Evolutionary conservation across 371 early-diverging fungal species (phyloP), one percentile per base, ranked within the genome.

Genomic region (Mortierella sp.): DNA sequence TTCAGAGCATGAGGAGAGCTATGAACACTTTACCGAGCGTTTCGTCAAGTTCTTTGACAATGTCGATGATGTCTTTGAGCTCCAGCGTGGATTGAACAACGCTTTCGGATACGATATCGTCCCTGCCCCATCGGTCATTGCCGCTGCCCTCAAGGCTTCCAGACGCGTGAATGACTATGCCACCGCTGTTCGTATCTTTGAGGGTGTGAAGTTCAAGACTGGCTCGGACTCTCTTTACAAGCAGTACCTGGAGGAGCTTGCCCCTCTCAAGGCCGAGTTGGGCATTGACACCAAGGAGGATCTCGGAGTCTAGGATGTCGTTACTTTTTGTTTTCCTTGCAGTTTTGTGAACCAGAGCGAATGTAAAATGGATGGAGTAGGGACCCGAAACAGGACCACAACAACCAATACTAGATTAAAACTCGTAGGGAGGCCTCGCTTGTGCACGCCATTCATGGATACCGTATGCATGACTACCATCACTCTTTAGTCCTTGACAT

Each of bases 21-120:
- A 86, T 68, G 95, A 93, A 81, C 87, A 90, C 55, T 92, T 92
- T 82, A 91, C 87, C 42, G 89, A 87, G 69, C 91, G 93, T 64
- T 94, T 93, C 61, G 88, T 91, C 79, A 90, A 89, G 84, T 93
- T 93, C 87, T 98, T 98, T 82, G 90, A 93, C 68, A 89, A 89
- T 67, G 92, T 90, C 53, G 95, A 95, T 71, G 98, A 98, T 86
- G 90, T 94, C 81, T 97, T 96, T 79, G 98, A 98, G 86, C 89
- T 98, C 58, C 96, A 96, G 87, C 91, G 97, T 74, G 96, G 97
- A 58, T 88, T 98, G 79, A 97, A 97, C 92, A 96, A 97, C 83
- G 92, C 94, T 80, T 97, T 97, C 78, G 92, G 95, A 58, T 94
- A 96, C 81, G 97, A 98, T 88, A 88, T 96, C 80, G 96, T 96